Evolutionary conservation across 2,329 filamentous ascomycete species (phyloP), one percentile per base, ranked within the genome.

Genomic region (Amesomyces nigricolor): DNA sequence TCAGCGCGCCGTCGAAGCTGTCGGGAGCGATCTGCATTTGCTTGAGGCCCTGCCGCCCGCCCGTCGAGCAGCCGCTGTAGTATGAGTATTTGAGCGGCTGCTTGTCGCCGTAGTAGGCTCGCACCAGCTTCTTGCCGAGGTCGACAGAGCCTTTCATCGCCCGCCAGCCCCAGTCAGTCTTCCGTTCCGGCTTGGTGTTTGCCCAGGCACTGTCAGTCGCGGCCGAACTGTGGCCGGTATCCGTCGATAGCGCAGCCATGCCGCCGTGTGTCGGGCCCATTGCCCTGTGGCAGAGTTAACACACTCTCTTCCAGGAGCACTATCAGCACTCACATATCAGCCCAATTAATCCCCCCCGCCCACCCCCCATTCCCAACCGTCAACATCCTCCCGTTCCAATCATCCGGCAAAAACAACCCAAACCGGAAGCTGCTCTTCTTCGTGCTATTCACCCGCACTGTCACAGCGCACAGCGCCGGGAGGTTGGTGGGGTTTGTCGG

Each of bases 11-110:
- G 57, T 83, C 79, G 56, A 83, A 83, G 53, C 79, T 78, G 14
- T 79, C 73, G 0, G 80, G 78, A 57, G 75, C 76, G 16, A 72
- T 61, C 61, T 83, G 75, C 3, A 78, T 70, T 55, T 80, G 75
- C 51, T 76, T 78, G 11, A 83, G 67, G 7, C 81, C 81, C 66
- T 85, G 80, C 0, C 81, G 71, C 0, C 82, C 82, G 22, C 82
- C 81, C 0, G 80, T 83, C 0, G 79, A 82, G 64, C 81, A 84
- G 38, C 80, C 80, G 7, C 73, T 70, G 63, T 78, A 83, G 65
- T 82, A 83, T 5, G 51, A 54, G 35, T 38, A 45, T n/a, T 17
- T 52, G 74, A 77, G 64, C 75, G 77, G 11, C 0, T 77, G 11
- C 0, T 63, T 51, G 11, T 66, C 61, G n/a, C 67, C 61, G 60